phyloP scores from a whole-genome alignment of 768 basidiomycete genomes.

The Kwoniella bestiolae region DNA sequence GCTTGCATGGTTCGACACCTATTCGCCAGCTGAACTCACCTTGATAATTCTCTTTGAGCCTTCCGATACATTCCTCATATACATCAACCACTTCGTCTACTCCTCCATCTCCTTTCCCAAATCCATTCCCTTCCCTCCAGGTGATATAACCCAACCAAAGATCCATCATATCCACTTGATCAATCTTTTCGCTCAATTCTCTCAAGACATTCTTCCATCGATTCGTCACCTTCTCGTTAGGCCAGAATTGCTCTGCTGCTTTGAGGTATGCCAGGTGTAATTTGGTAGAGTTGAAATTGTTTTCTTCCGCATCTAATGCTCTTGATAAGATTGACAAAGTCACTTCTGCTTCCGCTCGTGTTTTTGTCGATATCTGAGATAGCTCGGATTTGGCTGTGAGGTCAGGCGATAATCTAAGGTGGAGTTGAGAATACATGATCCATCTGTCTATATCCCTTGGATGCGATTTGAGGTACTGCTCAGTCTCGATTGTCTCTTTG shows the following conservation, averaged over 20 bases:
- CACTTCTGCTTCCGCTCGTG: conserved; percentile 48
- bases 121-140: conserved; percentile 55
- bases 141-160: conserved; percentile 56
- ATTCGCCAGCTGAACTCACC: conserved; percentile 10
- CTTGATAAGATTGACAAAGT: conserved; percentile 56
- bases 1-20: background rate
- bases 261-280: conserved; percentile 56
- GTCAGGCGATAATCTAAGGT: conserved; percentile 41
- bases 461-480: conserved; percentile 38
- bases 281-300: conserved; percentile 35
- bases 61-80: conserved; percentile 52
- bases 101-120: conserved; percentile 35
- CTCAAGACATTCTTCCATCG: conserved; percentile 54
- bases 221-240: conserved; percentile 43
- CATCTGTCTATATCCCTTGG: conserved; percentile 50
- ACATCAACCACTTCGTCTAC: conserved; percentile 55
- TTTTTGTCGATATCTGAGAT: conserved; percentile 23
- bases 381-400: conserved; percentile 12
- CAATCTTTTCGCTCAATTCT: conserved; percentile 21
- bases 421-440: conserved; percentile 51
- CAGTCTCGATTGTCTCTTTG: conserved; percentile 24
- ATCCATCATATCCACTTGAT: conserved; percentile 40
- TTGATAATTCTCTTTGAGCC: background rate
- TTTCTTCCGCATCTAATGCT: conserved; percentile 45
- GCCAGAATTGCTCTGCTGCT: conserved; percentile 55